Evolutionary conservation across 306 rosid genomes (phyloP).

Genomic region (Pyrus bretschneideri): DNA sequence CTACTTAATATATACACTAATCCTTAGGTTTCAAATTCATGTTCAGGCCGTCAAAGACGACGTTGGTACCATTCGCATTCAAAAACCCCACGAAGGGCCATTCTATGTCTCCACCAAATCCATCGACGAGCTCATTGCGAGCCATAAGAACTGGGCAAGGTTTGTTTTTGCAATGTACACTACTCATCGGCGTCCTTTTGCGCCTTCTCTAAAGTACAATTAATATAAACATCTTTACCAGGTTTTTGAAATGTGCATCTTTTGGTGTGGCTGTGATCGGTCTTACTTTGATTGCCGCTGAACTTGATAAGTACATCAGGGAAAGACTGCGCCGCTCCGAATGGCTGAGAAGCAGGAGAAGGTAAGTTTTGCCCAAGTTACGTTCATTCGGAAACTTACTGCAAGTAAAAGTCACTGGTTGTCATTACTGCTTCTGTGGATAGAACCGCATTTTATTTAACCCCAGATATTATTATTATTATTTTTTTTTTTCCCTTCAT

Average conservation of each 20-base stretch:
- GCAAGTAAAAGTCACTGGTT: not conserved
- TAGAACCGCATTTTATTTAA: not conserved
- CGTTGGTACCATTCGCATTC: slow-evolving; percentile 64
- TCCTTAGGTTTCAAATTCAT: slow-evolving; percentile 8
- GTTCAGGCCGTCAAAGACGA: slow-evolving; percentile 78
- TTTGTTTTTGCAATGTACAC: slow-evolving; percentile 14
- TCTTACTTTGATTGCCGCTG: slow-evolving; percentile 56
- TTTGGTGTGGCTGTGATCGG: slow-evolving; percentile 65
- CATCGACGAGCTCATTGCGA: slow-evolving; percentile 70
- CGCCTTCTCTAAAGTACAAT: not conserved
- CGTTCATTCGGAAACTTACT: not conserved
- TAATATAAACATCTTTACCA: slow-evolving; percentile 31
- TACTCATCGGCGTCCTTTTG: not conserved
- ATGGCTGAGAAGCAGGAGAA: slow-evolving; percentile 38
- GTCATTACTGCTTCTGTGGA: not conserved
- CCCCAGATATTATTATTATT: not conserved
- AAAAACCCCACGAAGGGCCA: slow-evolving; percentile 52
- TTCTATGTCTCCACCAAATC: slow-evolving; percentile 52
- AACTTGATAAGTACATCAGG: slow-evolving; percentile 50
- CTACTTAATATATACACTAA: not conserved
- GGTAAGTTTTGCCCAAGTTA: slow-evolving; percentile 27
- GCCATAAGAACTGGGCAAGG: slow-evolving; percentile 88
- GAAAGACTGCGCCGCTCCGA: slow-evolving; percentile 49
- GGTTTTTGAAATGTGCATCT: slow-evolving; percentile 81
- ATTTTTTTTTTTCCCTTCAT: not conserved